A percentile compares a stretch with the other conserved stretches of the same genome.
Conservation (phyloP, 495 filamentous ascomycete species). For the Daldinia childiae region DNA sequence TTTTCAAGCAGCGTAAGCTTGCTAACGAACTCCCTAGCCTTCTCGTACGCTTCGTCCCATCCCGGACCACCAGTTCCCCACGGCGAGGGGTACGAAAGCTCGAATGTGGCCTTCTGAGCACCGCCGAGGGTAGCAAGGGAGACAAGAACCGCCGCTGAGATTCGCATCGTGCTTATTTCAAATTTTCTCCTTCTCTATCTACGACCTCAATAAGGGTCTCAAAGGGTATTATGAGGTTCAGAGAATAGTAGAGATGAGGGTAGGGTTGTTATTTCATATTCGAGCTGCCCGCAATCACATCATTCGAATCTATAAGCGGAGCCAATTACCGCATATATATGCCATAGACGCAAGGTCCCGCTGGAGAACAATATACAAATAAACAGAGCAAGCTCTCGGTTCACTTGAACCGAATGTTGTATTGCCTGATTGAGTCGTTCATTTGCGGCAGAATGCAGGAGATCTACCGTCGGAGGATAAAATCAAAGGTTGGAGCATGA, state of each 20-base stretch:
- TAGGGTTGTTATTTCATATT: slow-evolving; percentile 7
- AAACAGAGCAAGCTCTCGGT: slow-evolving; percentile 17
- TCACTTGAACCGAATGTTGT: slow-evolving; percentile 19
- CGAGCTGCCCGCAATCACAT: slow-evolving; percentile 17
- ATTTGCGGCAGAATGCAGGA: slow-evolving; percentile 47
- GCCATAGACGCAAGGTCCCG: slow-evolving; percentile 10
- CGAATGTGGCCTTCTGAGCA: slow-evolving; percentile 47
- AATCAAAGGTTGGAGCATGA: slow-evolving; percentile 6
- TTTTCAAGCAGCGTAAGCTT: slow-evolving; percentile 86
- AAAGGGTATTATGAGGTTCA: neutral
- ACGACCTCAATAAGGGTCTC: neutral
- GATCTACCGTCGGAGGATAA: slow-evolving; percentile 48
- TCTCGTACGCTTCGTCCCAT: slow-evolving; percentile 82
- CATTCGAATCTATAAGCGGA: slow-evolving; percentile 14
- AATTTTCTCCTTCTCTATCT: neutral
- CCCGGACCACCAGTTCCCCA: slow-evolving; percentile 70
- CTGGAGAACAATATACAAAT: slow-evolving; percentile 20
- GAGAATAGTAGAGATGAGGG: neutral
- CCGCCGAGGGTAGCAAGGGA: slow-evolving; percentile 19
- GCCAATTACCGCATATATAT: slow-evolving; percentile 30
- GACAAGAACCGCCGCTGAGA: slow-evolving; percentile 14
- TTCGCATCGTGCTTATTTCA: slow-evolving; percentile 16
- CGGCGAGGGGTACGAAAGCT: slow-evolving; percentile 77
- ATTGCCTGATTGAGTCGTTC: slow-evolving; percentile 37
- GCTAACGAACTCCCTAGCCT: slow-evolving; percentile 76